Percentiles rank a stretch among this genome's conserved stretches.
phyloP scores from a whole-genome alignment of 78 protist genomes.

The Dictyostelium firmibasis region DNA sequence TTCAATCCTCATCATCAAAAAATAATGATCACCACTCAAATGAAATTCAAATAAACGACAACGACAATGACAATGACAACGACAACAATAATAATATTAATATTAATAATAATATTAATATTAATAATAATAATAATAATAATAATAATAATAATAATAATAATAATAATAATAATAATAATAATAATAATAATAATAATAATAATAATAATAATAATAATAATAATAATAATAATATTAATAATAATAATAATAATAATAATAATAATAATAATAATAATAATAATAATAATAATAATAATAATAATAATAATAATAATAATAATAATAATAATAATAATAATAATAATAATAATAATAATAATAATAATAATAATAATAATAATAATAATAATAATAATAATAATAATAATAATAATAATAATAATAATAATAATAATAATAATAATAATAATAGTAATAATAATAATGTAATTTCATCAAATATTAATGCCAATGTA shows the following conservation, averaged over 20 bases:
- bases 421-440: not conserved
- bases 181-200: not conserved
- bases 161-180: not conserved
- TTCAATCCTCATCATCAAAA: not conserved
- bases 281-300: no score
- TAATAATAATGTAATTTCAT: not conserved
- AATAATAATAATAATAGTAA: not conserved
- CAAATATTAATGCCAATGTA: no score
- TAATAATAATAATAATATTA: not conserved
- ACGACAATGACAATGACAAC: no score
- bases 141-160: not conserved
- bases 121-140: not conserved
- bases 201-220: not conserved
- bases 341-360: no score
- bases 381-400: no score
- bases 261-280: not conserved
- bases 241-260: not conserved
- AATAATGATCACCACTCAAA: no score
- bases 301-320: no score
- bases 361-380: no score
- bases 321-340: no score
- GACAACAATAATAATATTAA: no score
- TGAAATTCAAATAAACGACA: no score
- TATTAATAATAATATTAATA: not conserved
- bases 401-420: no score